A percentile compares a stretch with the other conserved stretches of the same genome.
Evolutionary conservation across 1,284 basidiomycete genomes (phyloP).

Genomic region (Puccinia coronata): DNA sequence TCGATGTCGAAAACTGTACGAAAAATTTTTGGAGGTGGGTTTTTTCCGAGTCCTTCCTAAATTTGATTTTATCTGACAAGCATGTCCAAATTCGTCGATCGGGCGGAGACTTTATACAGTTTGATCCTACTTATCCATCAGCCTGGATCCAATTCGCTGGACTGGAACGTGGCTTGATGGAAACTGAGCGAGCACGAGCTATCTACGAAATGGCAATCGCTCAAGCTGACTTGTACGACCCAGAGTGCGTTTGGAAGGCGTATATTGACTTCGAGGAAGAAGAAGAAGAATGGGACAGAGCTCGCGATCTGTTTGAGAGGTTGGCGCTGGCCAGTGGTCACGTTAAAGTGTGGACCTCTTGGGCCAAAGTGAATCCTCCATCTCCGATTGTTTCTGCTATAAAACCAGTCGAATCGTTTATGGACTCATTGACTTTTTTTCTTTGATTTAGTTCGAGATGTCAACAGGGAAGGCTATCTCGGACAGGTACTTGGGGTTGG

Average conservation of each 20-base stretch:
- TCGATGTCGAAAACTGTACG: constrained; percentile 83
- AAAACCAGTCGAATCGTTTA: constrained; percentile 52
- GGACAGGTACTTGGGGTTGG: constrained; percentile 52
- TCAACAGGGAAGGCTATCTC: constrained; percentile 56
- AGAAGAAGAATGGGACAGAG: constrained; percentile 83
- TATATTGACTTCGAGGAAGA: constrained; percentile 97
- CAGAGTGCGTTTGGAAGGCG: constrained; percentile 90
- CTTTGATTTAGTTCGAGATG: constrained; percentile 56
- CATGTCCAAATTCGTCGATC: neutral
- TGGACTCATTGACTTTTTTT: constrained; percentile 59
- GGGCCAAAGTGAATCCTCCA: constrained; percentile 60
- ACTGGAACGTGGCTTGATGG: constrained; percentile 87
- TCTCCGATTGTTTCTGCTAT: constrained; percentile 63
- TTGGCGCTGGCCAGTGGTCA: constrained; percentile 84
- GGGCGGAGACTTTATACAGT: constrained; percentile 60
- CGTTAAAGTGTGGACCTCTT: constrained; percentile 68
- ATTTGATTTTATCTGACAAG: neutral
- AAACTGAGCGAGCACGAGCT: constrained; percentile 84
- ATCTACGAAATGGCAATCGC: constrained; percentile 95
- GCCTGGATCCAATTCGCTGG: constrained; percentile 98
- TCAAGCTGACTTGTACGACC: constrained; percentile 91
- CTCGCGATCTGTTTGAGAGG: constrained; percentile 84
- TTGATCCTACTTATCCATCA: constrained; percentile 81
- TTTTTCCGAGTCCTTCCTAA: neutral
- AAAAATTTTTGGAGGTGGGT: constrained; percentile 85